A percentile compares a stretch with the other conserved stretches of the same genome.
Conservation (phyloP, 768 basidiomycete species). For the Trametes meyenii region DNA sequence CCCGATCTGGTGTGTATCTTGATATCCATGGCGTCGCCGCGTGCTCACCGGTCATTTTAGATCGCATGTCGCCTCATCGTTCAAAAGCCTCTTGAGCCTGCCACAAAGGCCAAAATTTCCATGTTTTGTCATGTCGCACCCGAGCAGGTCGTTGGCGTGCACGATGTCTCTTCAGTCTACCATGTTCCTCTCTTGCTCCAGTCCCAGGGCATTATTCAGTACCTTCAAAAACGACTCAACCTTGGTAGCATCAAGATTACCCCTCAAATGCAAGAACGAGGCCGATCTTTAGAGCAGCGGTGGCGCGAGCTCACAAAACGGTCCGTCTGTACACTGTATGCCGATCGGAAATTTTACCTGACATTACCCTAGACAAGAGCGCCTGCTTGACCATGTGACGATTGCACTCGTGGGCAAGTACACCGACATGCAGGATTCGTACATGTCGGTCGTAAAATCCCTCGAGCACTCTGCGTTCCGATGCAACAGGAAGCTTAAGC, state of each 20-base stretch:
- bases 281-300: slow-evolving; percentile 62
- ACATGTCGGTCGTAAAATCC: slow-evolving; percentile 97
- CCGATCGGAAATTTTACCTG: background rate
- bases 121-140: slow-evolving; percentile 98
- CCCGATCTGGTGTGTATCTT: slow-evolving; percentile 78
- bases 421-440: slow-evolving; percentile 94
- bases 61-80: slow-evolving; percentile 91
- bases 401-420: slow-evolving; percentile 98
- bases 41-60: slow-evolving; percentile 41
- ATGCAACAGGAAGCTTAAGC: slow-evolving; percentile 78
- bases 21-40: background rate
- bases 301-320: slow-evolving; percentile 86
- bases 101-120: slow-evolving; percentile 94
- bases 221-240: slow-evolving; percentile 80
- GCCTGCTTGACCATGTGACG: slow-evolving; percentile 84
- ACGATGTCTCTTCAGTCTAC: slow-evolving; percentile 95
- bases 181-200: slow-evolving; percentile 93
- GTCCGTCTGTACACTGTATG: slow-evolving; percentile 40
- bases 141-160: slow-evolving; percentile 91
- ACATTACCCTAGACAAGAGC: slow-evolving; percentile 72
- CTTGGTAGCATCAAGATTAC: slow-evolving; percentile 60
- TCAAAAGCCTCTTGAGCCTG: slow-evolving; percentile 75
- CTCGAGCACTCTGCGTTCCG: slow-evolving; percentile 97
- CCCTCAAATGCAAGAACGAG: slow-evolving; percentile 59
- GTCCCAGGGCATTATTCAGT: slow-evolving; percentile 89